Base-by-base conservation (phyloP, 2,329 filamentous ascomycete species). In the Byssoonygena ceratinophila region DNA sequence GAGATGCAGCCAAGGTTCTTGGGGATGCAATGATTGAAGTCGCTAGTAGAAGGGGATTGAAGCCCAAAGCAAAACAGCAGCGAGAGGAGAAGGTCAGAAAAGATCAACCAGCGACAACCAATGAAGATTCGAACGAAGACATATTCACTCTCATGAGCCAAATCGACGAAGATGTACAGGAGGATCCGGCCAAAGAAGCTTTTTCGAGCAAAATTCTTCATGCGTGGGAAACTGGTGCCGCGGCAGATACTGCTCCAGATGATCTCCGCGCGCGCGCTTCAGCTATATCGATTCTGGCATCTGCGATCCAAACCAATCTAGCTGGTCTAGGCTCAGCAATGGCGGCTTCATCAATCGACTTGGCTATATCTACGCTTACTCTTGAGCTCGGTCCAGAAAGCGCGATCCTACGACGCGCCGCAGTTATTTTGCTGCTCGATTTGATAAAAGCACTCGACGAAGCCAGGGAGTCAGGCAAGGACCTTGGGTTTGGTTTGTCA, bases 211-310 rank as follows among this genome's bases (percentile, higher is more conserved):
- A 66, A 37, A 67, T 71, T 6, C 55, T 72, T 12, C 59, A 66
- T n/a, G 65, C 68, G 23, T 72, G 69, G 69, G 68, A 66, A 3
- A 63, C 66, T 2, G 69, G 69, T 16, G 63, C 68, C 2, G 54
- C 61, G 0, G 57, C 61, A 7, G 68, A 71, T 46, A 59, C 63
- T 20, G 64, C 69, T 22, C 69, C 69, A n/a, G 70, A 73, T 50
- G 70, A 73, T 52, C 62, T 73, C 1, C 70, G 70, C 11, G 60
- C 66, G 1, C 65, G 70, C 3, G 63, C 70, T n/a, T 73, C 70
- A 1, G 70, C 70, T 12, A 59, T 73, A 2, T 73, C 70, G 1
- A 68, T 73, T 27, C 63, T 72, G 3, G 68, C 68, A 3, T 68
- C 66, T 1, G 69, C 68, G 0, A 62, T 72, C 1, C 63, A 68